A percentile compares a stretch with the other conserved stretches of the same genome.
Evolutionary conservation across 2,329 filamentous ascomycete species (phyloP).

Genomic region (Fusarium sulawesiense): DNA sequence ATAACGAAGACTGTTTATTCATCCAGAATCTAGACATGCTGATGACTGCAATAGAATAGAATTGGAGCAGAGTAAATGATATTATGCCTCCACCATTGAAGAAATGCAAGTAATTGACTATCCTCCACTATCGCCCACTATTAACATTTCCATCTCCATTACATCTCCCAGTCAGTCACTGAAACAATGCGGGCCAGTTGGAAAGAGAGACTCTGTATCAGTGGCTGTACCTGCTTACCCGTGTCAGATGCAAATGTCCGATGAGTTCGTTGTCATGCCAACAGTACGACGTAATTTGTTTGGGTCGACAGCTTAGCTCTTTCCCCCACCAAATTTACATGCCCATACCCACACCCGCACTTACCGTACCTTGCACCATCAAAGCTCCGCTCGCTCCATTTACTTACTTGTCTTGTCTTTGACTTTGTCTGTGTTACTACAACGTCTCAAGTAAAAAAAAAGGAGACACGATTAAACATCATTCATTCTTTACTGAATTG

Average conservation of each 20-base stretch:
- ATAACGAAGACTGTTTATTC: not conserved
- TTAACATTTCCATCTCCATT: not conserved
- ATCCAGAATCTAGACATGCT: not conserved
- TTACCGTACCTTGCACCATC: slow-evolving; percentile 5
- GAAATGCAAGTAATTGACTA: slow-evolving; percentile 36
- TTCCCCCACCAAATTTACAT: slow-evolving; percentile 34
- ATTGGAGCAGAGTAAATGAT: not conserved
- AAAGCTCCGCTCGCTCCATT: slow-evolving; percentile 40
- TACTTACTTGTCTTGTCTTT: slow-evolving; percentile 4
- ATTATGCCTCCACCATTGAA: not conserved
- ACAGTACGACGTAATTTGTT: slow-evolving; percentile 41
- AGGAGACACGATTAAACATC: slow-evolving; percentile 5
- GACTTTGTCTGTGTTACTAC: slow-evolving; percentile 12
- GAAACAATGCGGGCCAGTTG: slow-evolving; percentile 31
- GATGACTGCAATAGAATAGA: not conserved
- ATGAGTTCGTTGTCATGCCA: slow-evolving; percentile 29
- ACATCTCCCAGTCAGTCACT: slow-evolving; percentile 21
- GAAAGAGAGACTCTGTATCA: not conserved
- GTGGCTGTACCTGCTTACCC: slow-evolving; percentile 1
- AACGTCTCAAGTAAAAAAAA: slow-evolving; percentile 18
- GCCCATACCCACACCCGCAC: slow-evolving; percentile 30
- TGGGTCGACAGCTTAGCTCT: slow-evolving; percentile 22
- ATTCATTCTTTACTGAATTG: slow-evolving; percentile 20
- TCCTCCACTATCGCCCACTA: slow-evolving; percentile 17
- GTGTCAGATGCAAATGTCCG: slow-evolving; percentile 14